These are phyloP conservation scores for Stramenopiles sp. DNA, from an alignment of 352 stramenopile genomes.

Conservation along the genomic window DNA sequence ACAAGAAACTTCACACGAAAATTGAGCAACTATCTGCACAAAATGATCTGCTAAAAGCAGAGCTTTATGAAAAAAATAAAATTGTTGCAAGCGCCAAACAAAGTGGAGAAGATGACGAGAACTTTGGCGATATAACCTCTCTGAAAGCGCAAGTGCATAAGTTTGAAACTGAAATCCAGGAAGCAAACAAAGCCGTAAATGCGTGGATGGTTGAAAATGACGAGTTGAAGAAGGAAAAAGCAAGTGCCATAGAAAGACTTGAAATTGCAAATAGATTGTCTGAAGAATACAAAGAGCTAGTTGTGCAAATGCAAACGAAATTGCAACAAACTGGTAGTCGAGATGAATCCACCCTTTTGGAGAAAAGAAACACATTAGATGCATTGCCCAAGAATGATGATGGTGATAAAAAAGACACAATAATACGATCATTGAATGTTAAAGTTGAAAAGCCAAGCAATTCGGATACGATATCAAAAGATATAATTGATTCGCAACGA, in stretches of 20 bases:
- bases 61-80: conserved; percentile 5
- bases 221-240: background rate
- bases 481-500: no score
- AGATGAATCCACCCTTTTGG: no score
- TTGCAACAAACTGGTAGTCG: no score
- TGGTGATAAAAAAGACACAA: no score
- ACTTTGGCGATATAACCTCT: no score
- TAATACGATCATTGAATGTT: no score
- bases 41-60: background rate
- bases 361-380: no score
- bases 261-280: background rate
- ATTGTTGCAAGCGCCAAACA: background rate
- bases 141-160: background rate
- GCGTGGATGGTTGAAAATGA: background rate
- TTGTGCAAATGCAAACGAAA: background rate
- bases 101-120: background rate
- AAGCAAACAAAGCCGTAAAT: background rate
- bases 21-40: background rate
- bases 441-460: no score
- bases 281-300: background rate
- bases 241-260: background rate
- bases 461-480: no score
- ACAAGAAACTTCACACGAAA: background rate
- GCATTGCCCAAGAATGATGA: no score
- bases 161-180: background rate